Conservation (phyloP, 345 rosid genomes). For the Aethionema arabicum region DNA sequence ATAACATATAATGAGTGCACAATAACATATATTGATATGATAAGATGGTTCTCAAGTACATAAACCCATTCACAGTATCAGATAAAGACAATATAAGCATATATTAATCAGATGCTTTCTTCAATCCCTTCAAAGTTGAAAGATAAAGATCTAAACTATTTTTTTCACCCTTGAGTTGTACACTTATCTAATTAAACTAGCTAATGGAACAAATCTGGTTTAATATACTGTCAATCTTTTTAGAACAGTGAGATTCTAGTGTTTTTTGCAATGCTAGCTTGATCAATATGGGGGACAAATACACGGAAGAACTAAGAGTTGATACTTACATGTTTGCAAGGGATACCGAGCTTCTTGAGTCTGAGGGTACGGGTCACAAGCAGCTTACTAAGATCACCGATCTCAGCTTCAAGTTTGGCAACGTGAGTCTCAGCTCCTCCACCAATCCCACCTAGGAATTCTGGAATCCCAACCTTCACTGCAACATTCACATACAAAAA, state of each 20-base stretch:
- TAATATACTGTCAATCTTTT: background rate
- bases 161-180: background rate
- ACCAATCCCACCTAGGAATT: conserved; percentile 75
- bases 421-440: conserved; percentile 74
- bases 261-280: background rate
- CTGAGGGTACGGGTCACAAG: conserved; percentile 68
- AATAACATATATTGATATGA: background rate
- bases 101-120: background rate
- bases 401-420: conserved; percentile 74
- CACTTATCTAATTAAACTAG: too few relatives aligned
- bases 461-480: conserved; percentile 86
- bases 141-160: background rate
- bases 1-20: conserved; percentile 3
- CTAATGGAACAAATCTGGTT: background rate
- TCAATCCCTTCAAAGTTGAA: background rate
- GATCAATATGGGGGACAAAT: background rate
- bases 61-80: background rate
- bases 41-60: background rate
- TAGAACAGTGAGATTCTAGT: background rate
- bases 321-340: conserved; percentile 76
- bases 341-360: conserved; percentile 82
- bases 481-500: conserved; percentile 32
- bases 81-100: background rate
- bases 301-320: background rate
- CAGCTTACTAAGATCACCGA: conserved; percentile 69